Evolutionary conservation across 345 rosid species (phyloP), one percentile per base, ranked within the genome.

Genomic region (Citrus sp.): DNA sequence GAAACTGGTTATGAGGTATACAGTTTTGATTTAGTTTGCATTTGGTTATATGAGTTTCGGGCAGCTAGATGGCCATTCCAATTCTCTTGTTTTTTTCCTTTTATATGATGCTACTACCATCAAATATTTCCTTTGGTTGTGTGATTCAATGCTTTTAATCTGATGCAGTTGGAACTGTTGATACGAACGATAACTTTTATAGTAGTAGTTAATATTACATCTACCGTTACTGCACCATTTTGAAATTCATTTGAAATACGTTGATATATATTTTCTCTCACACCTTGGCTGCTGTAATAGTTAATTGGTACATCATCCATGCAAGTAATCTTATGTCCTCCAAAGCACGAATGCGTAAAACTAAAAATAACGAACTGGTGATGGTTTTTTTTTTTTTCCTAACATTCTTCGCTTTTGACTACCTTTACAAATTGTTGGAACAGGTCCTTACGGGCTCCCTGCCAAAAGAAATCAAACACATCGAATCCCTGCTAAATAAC

Each of bases 371-470:
- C 1, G 0, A 4, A 62, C 67, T 28, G 19, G 13, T 13, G 34
- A 27, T 10, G 8, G 14, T 2, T 21, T 28, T 27, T 30, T 61
- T 8, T 19, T 4, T 27, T 21, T 24, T 28, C 38, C 6, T 42
- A 51, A 2, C 2, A 63, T 82, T 38, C 67, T 35, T 25, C 6
- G 25, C 38, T 28, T 6, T 74, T 60, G 42, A 51, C 51, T 65
- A 8, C 61, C n/a, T 58, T 70, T 65, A 71, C 25, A 28, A 19
- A 13, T 64, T 54, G 37, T 51, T 51, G 73, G 74, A 84, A 82
- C 83, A 89, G 97, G 97, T 96, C 71, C 95, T 96, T 13, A 96
- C 98, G 9, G 97, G 98, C 67, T 96, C 99, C 19, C 86, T 96
- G 93, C 98, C 99, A 0, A 96, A 96, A 77, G 97, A 94, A 86